These are phyloP conservation scores for Oxytropis ochrocephala DNA, from an alignment of 306 rosid genomes.

Conservation along the genomic window DNA sequence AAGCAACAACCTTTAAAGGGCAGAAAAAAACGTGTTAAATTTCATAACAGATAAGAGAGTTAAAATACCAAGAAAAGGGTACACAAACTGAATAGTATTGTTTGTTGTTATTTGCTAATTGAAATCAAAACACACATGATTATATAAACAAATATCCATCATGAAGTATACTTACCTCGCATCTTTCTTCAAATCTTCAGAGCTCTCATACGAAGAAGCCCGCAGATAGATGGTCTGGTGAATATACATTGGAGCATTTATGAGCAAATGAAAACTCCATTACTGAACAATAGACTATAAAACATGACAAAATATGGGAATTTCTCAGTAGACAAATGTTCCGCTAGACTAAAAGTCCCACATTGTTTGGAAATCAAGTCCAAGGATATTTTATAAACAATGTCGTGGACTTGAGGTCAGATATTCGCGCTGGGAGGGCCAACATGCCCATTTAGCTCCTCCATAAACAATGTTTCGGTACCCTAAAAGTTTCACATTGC, in stretches of 20 bases:
- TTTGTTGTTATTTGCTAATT: background rate
- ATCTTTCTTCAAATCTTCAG: slow-evolving; percentile 66
- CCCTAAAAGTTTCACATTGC: no score
- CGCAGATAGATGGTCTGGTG: slow-evolving; percentile 64
- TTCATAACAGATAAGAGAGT: background rate
- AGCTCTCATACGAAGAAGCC: slow-evolving; percentile 50
- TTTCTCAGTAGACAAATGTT: background rate
- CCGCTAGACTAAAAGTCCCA: no score
- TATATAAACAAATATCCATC: slow-evolving; percentile 9
- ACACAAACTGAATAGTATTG: background rate
- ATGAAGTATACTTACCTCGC: slow-evolving; percentile 40
- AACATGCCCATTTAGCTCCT: no score
- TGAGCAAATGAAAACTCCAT: slow-evolving; percentile 9
- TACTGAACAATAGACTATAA: background rate
- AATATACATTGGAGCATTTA: slow-evolving; percentile 16
- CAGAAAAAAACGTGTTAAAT: slow-evolving; percentile 16
- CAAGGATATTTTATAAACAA: no score
- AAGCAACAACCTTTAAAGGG: slow-evolving; percentile 53
- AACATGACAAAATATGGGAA: background rate
- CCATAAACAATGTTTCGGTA: no score
- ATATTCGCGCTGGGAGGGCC: no score
- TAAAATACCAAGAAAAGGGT: background rate
- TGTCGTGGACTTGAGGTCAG: no score
- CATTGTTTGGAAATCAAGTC: no score
- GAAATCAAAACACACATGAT: background rate